phyloP scores from a whole-genome alignment of 345 rosid genomes.

The Euclidium syriacum region DNA sequence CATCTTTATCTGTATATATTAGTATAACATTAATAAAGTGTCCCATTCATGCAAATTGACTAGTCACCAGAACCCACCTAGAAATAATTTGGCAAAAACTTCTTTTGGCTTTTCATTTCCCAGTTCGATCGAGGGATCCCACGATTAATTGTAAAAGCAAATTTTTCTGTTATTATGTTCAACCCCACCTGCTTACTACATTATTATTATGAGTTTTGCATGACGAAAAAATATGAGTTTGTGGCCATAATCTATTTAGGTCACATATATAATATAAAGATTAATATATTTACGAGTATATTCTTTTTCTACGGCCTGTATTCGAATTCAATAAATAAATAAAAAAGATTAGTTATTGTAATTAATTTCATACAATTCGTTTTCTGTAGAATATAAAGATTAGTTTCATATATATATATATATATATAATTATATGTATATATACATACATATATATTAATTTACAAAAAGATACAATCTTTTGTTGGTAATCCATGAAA shows the following conservation, averaged over 20 bases:
- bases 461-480: neutral
- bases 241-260: neutral
- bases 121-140: conserved; percentile 6
- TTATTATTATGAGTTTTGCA: neutral
- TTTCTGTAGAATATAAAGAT: neutral
- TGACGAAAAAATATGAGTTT: neutral
- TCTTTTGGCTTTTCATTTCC: conserved; percentile 20
- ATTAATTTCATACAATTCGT: neutral
- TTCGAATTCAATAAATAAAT: neutral
- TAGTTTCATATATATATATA: too few relatives aligned
- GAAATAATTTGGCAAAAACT: conserved; percentile 21
- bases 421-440: too few relatives aligned
- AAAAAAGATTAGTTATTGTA: neutral
- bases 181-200: conserved; percentile 7
- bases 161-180: neutral
- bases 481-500: neutral
- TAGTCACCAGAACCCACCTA: conserved; percentile 29
- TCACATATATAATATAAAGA: neutral
- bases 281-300: neutral
- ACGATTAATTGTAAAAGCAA: neutral
- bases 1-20: neutral
- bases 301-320: neutral
- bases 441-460: too few relatives aligned
- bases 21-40: conserved; percentile 3
- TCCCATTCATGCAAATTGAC: conserved; percentile 25